Evolutionary conservation across 176 grass and related monocot species (phyloP).

Genomic region (Carex kokanica): DNA sequence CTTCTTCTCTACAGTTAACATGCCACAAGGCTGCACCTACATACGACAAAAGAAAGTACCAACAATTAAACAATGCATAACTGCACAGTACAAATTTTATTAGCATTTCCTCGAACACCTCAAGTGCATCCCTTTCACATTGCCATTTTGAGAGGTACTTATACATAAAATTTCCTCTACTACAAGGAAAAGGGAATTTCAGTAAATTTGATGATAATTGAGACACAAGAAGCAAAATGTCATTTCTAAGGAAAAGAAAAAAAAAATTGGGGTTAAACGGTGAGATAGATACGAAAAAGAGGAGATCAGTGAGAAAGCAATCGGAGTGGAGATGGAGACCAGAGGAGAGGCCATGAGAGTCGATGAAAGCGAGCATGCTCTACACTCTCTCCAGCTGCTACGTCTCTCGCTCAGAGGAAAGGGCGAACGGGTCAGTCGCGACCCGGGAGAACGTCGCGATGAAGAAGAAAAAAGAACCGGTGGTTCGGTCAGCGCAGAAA

Average conservation of each 20-base stretch:
- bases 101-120: background rate
- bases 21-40: constrained; percentile 56
- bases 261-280: background rate
- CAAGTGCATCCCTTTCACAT: background rate
- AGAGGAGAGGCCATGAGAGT: constrained; percentile 35
- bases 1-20: constrained; percentile 47
- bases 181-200: background rate
- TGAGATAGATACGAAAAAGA: constrained; percentile 46
- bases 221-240: background rate
- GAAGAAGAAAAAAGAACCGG: too few relatives aligned
- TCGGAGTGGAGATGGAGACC: constrained; percentile 13
- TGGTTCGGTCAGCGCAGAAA: too few relatives aligned
- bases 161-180: background rate
- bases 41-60: background rate
- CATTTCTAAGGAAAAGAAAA: background rate
- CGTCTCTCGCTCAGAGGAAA: too few relatives aligned
- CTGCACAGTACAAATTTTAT: background rate
- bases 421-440: too few relatives aligned
- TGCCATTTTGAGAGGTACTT: background rate
- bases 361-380: constrained; percentile 55
- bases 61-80: background rate
- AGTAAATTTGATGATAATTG: background rate
- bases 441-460: too few relatives aligned
- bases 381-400: too few relatives aligned
- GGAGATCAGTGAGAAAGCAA: constrained; percentile 62